Percentiles rank a stretch among this genome's conserved stretches.
Conservation (phyloP, 2,329 filamentous ascomycete species). For the Ophiosphaerella korrae region DNA sequence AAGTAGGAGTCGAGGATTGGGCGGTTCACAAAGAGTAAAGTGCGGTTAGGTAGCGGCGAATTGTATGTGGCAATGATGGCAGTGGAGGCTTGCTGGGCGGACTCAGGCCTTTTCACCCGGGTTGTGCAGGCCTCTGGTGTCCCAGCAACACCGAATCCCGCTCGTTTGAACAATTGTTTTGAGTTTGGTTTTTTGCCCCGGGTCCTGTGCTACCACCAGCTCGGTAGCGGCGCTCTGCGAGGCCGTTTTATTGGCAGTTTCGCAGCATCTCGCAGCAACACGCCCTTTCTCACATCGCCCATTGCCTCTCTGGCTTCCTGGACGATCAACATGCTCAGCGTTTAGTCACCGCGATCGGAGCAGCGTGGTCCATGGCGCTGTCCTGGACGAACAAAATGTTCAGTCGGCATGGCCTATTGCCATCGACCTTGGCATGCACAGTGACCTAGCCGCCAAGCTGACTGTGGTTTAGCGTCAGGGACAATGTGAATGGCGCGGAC, state of each 20-base stretch:
- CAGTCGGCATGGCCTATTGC: conserved; percentile 16
- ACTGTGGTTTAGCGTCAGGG: conserved; percentile 13
- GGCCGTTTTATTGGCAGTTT: neutral
- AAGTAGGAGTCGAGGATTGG: conserved; percentile 30
- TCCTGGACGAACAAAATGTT: conserved; percentile 13
- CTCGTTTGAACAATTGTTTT: conserved; percentile 15
- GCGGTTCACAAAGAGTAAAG: conserved; percentile 39
- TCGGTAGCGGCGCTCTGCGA: neutral
- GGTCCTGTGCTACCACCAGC: neutral
- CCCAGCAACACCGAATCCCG: conserved; percentile 34
- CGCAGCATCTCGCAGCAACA: neutral
- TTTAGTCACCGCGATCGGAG: conserved; percentile 19
- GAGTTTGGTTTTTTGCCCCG: conserved; percentile 7
- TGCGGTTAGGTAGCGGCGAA: conserved; percentile 45
- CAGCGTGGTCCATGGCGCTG: conserved; percentile 10
- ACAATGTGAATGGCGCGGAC: conserved; percentile 17
- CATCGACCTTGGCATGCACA: conserved; percentile 21
- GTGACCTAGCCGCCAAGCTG: neutral
- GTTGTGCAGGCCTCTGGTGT: conserved; percentile 26
- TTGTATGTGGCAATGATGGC: conserved; percentile 38
- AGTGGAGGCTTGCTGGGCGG: conserved; percentile 11
- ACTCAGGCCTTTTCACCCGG: conserved; percentile 25
- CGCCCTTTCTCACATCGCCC: neutral
- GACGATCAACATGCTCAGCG: neutral
- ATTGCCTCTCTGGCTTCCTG: neutral